Conservation (phyloP, 306 rosid species). For the Lithocarpus polystachyus region DNA sequence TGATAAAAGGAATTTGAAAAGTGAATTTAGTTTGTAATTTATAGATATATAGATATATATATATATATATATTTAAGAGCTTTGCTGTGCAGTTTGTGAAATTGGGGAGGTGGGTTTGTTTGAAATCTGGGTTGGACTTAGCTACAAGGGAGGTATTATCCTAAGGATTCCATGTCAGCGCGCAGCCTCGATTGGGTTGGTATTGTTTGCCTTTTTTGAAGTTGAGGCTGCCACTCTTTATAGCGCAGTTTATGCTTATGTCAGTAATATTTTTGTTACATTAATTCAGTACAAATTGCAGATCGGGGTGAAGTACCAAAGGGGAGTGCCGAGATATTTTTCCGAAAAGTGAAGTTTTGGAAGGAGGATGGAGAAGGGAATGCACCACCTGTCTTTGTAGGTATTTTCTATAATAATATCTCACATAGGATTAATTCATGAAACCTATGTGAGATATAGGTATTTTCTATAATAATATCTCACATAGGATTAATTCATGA, state of each 20-base stretch:
- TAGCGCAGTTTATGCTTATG: neutral
- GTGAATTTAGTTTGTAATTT: no score
- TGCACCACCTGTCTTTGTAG: conserved; percentile 94
- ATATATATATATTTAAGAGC: no score
- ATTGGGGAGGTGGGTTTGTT: no score
- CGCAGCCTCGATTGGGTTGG: conserved; percentile 85
- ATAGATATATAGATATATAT: no score
- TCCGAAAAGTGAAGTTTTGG: conserved; percentile 90
- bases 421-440: no score
- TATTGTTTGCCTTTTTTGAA: neutral
- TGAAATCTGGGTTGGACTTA: no score
- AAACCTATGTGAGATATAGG: no score
- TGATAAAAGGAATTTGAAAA: no score
- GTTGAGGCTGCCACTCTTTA: neutral
- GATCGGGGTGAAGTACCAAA: conserved; percentile 84
- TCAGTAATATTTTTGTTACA: conserved; percentile 13
- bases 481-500: no score
- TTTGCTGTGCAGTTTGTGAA: no score
- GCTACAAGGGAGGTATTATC: no score
- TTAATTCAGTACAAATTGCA: conserved; percentile 55
- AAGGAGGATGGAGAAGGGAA: conserved; percentile 81
- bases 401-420: conserved; percentile 39
- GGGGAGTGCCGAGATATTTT: conserved; percentile 85
- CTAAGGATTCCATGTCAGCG: conserved; percentile 89
- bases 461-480: no score